Base-by-base conservation (phyloP, 805 yeast genomes). In the Wickerhamomyces bisporus region DNA sequence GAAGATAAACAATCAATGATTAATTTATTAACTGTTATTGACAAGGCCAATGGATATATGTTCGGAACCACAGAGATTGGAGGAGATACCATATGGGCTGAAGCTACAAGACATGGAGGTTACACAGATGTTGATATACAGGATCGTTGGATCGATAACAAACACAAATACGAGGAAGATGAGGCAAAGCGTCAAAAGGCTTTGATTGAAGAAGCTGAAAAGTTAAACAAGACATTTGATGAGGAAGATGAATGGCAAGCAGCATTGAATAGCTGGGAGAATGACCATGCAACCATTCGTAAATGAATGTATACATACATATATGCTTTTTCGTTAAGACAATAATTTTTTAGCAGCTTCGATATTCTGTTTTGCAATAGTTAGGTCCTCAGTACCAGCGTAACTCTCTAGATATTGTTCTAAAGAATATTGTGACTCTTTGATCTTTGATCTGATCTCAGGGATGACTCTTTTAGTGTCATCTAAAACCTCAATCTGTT, bases 71-170 rank as follows among this genome's bases (percentile, higher is more conserved):
- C 88, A 23, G 99, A 93, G 50, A 71, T 91, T 7, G 96, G 97
- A 2, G 98, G 98, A n/a, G 99, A 93, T 55, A 77, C 91, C 0
- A 79, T 93, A 2, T 93, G 98, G 98, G 85, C 88, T n/a, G 96
- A 91, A 50, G 96, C 96, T 1, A 75, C 91, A 1, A 71, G 98
- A 46, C 86, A 85, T 55, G 81, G 89, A 28, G 79, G 85, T 10
- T 60, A 69, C 32, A 58, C 70, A 31, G 77, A 55, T 26, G 40
- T 62, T 30, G 96, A 89, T 57, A 75, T 87, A 5, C 98, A 93
- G 49, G 98, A 93, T 48, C 70, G 99, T 42, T 93, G 98, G 98
- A 75, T 93, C 10, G 96, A 86, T 41, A 71, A 80, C 47, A 93
- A 89, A 57, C 82, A 75, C 20, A 66, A 65, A 35, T 88, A 86